Base-by-base conservation (phyloP, 345 rosid species). In the Pistacia vera region DNA sequence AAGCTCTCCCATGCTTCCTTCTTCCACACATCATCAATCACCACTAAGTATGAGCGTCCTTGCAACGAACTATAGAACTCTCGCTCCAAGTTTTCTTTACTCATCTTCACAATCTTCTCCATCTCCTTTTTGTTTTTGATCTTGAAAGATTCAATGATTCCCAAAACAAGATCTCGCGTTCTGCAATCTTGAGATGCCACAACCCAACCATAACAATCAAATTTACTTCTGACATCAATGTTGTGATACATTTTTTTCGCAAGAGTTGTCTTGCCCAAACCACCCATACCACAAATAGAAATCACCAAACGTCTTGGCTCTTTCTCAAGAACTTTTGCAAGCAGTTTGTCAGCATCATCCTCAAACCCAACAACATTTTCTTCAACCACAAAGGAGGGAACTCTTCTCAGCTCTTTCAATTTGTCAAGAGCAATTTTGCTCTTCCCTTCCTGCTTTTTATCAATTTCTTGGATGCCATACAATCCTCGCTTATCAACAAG, bases 221-320 rank as follows among this genome's bases (percentile, higher is more conserved):
- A 65, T 65, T 65, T 65, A 41, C 41, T 65, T 48, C 41, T 65
- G 9, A 65, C 68, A 65, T 18, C 52, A n/a, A 38, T 41, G 10
- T 65, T 65, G 68, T 77, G 70, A 28, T 77, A 81, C 1, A 81
- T 65, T 71, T 68, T 77, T 18, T 75, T 57, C 2, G 71, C 80
- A n/a, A 81, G 56, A 0, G 80, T 76, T 3, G 83, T 77, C 56
- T 81, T 81, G 51, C 83, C 83, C 2, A 81, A 76, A 16, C 78
- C 83, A 72, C 83, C 80, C 80, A 81, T 77, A 1, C 83, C 83
- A 0, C 58, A 80, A 22, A 80, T 49, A 0, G 83, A 76, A 44
- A 81, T 72, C 14, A 77, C 52, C 22, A 8, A 69, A n/a, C 52
- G 70, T 0, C 33, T 0, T 9, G 65, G 67, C 12, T 76, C 66